Evolutionary conservation across 192 early-diverging fungal genomes (phyloP), one percentile per base, ranked within the genome.

Genomic region (Gorgonomyces haynaldii): DNA sequence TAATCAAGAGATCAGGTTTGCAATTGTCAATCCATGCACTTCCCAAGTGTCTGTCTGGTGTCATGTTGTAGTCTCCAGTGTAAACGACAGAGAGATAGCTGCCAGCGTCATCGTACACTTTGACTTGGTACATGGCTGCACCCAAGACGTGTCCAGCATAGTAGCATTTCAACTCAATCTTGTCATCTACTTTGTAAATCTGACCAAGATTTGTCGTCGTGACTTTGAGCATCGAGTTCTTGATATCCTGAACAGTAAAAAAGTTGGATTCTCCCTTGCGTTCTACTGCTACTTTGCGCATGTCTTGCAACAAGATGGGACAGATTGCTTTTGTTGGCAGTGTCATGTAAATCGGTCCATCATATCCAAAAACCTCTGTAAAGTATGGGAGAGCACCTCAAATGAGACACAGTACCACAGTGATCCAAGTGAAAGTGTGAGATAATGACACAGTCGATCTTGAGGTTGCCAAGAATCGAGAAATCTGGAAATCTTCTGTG

Each of bases 91-190:
- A 53, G 34, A 62, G 19, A 4, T 5, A 20, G 20, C 55, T 45
- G n/a, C 31, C 87, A 70, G 37, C 74, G 76, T 55, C 83, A 46
- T 46, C 22, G 15, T 16, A 30, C 0, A 22, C 13, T 36, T 36
- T 79, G 21, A 96, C 81, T 40, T 91, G 69, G 54, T 92, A 98
- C 96, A 98, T 96, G 24, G 90, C 91, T 0, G 96, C 96, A 1
- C 96, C 96, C 24, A 98, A 74, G 2, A 98, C 96, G 52, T 98
- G 96, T 13, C 96, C 96, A 9, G 96, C 96, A 59, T 98, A 94
- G 62, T 85, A 98, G 7, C 83, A 80, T 1, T 90, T 92, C 50
- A 98, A 90, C 46, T 85, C 82, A 50, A 95, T 79, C 39, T 95
- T 86, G 20, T 82, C 80, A 57, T 91, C 89, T 16, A 90, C 87